A percentile compares a stretch with the other conserved stretches of the same genome.
Conservation (phyloP, 2,329 filamentous ascomycete genomes). For the Dendryphion nanum region DNA sequence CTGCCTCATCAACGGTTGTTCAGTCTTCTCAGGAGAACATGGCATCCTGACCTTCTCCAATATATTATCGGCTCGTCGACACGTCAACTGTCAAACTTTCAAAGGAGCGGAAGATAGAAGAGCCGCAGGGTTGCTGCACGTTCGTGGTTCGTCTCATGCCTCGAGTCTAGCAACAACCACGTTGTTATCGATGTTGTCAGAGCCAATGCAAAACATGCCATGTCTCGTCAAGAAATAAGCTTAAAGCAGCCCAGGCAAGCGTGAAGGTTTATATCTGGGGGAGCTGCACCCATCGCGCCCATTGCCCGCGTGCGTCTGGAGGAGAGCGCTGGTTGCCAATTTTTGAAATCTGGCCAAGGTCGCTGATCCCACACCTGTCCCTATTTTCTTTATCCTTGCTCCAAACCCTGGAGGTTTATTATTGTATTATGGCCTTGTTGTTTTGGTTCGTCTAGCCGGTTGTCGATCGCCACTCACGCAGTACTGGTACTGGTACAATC, state of each 20-base stretch:
- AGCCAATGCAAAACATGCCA: conserved; percentile 13
- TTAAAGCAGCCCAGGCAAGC: conserved; percentile 11
- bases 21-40: no score
- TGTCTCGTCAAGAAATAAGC: conserved; percentile 16
- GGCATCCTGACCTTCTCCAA: no score
- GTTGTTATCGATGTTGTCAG: conserved; percentile 10
- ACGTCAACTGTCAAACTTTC: conserved; percentile 1
- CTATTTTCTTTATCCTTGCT: no score
- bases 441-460: no score
- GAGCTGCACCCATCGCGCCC: conserved; percentile 9
- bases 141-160: conserved; percentile 23
- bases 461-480: no score
- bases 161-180: conserved; percentile 12
- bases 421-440: no score
- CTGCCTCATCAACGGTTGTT: no score
- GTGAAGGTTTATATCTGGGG: conserved; percentile 10
- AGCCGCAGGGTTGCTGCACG: conserved; percentile 15
- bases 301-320: not conserved
- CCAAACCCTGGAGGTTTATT: no score
- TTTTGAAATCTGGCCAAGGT: conserved; percentile 15
- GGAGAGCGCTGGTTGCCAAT: no score
- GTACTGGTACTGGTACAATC: no score
- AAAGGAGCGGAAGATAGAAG: conserved; percentile 10
- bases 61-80: no score
- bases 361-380: no score